Base-by-base conservation (phyloP, 345 rosid genomes). In the Pugionium dolabratum region DNA sequence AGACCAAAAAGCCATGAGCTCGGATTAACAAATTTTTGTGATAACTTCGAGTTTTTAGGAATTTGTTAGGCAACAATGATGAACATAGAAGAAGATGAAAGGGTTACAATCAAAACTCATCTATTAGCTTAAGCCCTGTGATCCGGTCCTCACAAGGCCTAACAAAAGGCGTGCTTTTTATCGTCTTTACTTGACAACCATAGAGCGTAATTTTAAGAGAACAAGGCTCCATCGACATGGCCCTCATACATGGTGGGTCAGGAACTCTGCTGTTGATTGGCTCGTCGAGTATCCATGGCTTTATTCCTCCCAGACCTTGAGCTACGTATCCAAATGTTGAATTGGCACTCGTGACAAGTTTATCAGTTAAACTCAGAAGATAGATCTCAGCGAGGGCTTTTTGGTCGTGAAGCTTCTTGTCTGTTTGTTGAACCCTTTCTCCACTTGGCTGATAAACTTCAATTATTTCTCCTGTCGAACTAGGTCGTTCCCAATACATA, bases 241-340 rank as follows among this genome's bases (percentile, higher is more conserved):
- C 74, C 7, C 41, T 48, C 36, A 71, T 61, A 77, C 81, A 77
- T 9, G 76, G 77, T 28, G 78, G 80, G 5, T 65, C 68, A 28
- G 80, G 78, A 52, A 64, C 47, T 35, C 0, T 59, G 1, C 1
- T 1, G 2, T 42, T 6, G 45, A 53, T 60, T 33, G 75, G 64
- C 61, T 66, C 67, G 64, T 73, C 52, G 9, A 79, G 76, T 58
- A 76, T 59, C 80, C 78, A 79, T 39, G 80, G 80, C 74, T 39
- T 76, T 39, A 73, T 2, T 11, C 75, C 78, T 55, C 66, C 75
- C 1, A 75, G 51, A 8, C 78, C 70, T 8, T 75, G 75, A 25
- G 78, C 80, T 31, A 79, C 78, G 25, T 79, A 79, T 29, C 83
- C 80, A 48, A 79, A 79, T 0, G 80, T 79, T 30, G 83, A 79